phyloP scores from a whole-genome alignment of 805 yeast genomes.

The Ogataea neopini region DNA sequence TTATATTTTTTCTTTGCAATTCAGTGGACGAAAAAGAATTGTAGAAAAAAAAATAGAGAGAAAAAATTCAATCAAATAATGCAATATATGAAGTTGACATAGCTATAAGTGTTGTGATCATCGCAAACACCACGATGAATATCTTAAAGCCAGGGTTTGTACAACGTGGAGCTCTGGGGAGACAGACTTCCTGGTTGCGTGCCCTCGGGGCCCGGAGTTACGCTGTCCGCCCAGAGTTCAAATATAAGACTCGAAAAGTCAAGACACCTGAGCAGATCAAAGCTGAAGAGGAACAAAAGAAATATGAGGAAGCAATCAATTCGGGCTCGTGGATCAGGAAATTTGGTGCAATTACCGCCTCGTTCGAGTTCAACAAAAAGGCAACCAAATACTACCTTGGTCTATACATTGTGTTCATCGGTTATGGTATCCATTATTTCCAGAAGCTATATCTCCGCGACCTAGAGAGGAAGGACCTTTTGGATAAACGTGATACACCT shows the following conservation, averaged over 20 bases:
- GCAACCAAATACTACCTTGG: conserved; percentile 65
- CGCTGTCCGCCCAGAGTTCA: conserved; percentile 27
- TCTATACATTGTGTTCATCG: conserved; percentile 55
- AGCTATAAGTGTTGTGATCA: not conserved
- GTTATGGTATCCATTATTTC: conserved; percentile 65
- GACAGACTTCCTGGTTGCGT: not conserved
- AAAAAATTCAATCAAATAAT: not conserved
- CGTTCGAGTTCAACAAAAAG: conserved; percentile 58
- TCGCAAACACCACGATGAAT: no score
- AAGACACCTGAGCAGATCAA: conserved; percentile 32
- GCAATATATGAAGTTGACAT: not conserved
- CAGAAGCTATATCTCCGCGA: conserved; percentile 66
- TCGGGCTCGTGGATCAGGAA: conserved; percentile 38
- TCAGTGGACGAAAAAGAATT: conserved; percentile 5
- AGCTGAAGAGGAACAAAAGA: conserved; percentile 31
- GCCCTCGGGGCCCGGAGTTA: not conserved
- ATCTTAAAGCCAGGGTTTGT: no score
- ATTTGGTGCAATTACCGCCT: conserved; percentile 55
- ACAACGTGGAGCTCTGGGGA: not conserved
- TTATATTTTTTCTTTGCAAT: not conserved
- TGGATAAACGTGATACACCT: conserved; percentile 31
- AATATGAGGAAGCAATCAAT: conserved; percentile 35
- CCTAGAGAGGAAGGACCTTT: conserved; percentile 47
- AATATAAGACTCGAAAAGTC: conserved; percentile 29
- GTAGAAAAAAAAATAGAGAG: conserved; percentile 5